Evolutionary conservation across 495 filamentous ascomycete genomes (phyloP).

Genomic region (Penicillium silybi): DNA sequence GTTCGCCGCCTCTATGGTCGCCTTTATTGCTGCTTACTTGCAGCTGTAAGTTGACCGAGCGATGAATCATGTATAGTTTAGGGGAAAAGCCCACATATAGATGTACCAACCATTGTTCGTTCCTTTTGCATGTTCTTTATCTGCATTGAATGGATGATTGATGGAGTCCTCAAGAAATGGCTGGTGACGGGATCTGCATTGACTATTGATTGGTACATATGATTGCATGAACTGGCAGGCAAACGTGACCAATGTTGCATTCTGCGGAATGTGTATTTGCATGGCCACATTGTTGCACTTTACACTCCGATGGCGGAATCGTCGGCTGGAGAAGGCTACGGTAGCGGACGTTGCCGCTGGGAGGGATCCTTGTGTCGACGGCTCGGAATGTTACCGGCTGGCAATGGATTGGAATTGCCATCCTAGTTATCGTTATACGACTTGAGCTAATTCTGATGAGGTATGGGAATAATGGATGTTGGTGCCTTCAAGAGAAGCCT

Average conservation of each 20-base stretch:
- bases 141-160: conserved; percentile 18
- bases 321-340: conserved; percentile 3
- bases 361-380: neutral
- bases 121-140: conserved; percentile 41
- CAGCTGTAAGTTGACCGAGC: conserved; percentile 16
- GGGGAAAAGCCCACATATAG: neutral
- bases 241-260: conserved; percentile 13
- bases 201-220: too few species aligned
- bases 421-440: conserved; percentile 8
- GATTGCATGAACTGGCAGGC: conserved; percentile 18
- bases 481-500: neutral
- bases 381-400: conserved; percentile 2
- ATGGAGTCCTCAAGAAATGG: conserved; percentile 20
- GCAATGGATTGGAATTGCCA: conserved; percentile 11
- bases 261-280: conserved; percentile 6
- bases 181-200: too few species aligned
- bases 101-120: conserved; percentile 7
- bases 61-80: neutral
- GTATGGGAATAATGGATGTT: too few species aligned
- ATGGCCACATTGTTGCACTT: conserved; percentile 10
- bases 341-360: conserved; percentile 2
- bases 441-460: neutral
- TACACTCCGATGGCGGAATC: conserved; percentile 3
- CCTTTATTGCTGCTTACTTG: conserved; percentile 22
- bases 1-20: conserved; percentile 12